Conservation (phyloP, 768 basidiomycete species). For the Dioszegia hungarica region DNA sequence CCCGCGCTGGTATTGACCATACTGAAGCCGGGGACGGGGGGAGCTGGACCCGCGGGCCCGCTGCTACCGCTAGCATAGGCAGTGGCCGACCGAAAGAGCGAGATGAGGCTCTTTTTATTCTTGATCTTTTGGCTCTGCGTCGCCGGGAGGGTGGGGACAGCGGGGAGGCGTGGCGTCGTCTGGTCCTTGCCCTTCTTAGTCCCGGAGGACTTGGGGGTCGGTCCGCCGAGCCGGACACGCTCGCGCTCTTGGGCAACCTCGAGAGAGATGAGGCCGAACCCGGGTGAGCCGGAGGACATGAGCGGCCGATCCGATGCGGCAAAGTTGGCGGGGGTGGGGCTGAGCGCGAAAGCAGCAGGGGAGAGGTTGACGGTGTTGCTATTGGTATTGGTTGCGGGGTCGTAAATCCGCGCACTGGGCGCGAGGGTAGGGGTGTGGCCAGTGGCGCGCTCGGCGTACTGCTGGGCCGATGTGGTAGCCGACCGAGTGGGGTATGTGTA, state of each 20-base stretch:
- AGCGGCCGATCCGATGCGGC: conserved; percentile 17
- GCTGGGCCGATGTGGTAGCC: background rate
- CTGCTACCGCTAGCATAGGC: background rate
- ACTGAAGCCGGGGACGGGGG: conserved; percentile 1
- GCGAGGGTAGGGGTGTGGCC: background rate
- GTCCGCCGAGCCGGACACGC: conserved; percentile 1
- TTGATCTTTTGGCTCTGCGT: conserved; percentile 4
- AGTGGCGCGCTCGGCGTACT: background rate
- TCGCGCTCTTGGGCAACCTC: conserved; percentile 30
- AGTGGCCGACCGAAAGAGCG: conserved; percentile 5
- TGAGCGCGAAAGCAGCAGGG: background rate
- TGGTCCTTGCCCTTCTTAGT: background rate
- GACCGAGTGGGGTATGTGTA: background rate
- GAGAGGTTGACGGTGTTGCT: background rate
- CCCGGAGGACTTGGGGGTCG: background rate
- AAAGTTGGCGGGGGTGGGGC: conserved; percentile 1
- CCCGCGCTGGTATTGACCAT: conserved; percentile 6
- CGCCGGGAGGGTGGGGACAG: conserved; percentile 1
- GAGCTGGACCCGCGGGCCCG: background rate
- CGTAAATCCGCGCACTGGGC: conserved; percentile 5
- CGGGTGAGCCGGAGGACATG: conserved; percentile 23
- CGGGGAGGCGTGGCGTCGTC: conserved; percentile 1
- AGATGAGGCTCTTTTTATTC: conserved; percentile 8
- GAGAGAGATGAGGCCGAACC: conserved; percentile 29
- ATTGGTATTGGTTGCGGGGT: background rate